Conservation (phyloP, 495 filamentous ascomycete genomes). For the Tuber aestivum region DNA sequence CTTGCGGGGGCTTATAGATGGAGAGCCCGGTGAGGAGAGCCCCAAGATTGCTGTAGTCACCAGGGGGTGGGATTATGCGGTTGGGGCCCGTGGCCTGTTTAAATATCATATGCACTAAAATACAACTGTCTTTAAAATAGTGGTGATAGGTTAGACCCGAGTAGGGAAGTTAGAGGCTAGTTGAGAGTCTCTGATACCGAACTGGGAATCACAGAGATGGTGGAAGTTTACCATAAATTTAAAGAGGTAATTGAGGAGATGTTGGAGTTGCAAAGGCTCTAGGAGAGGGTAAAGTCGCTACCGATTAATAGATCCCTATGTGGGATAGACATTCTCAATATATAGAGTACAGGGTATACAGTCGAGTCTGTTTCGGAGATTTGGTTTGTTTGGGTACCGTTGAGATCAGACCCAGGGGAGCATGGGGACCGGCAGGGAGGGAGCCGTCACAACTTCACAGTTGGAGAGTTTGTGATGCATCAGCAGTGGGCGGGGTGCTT, state of each 20-base stretch:
- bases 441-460: background rate
- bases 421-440: background rate
- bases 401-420: background rate
- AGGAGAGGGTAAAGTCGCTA: constrained; percentile 7
- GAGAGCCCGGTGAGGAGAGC: constrained; percentile 26
- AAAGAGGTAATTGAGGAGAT: constrained; percentile 7
- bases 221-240: constrained; percentile 24
- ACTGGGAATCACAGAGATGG: constrained; percentile 29
- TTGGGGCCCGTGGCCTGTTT: constrained; percentile 29
- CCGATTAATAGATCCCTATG: constrained; percentile 19
- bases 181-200: constrained; percentile 24
- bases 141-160: background rate
- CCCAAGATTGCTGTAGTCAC: constrained; percentile 10
- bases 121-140: constrained; percentile 11
- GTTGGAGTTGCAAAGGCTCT: constrained; percentile 6
- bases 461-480: background rate
- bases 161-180: constrained; percentile 17
- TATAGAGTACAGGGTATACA: background rate
- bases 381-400: background rate
- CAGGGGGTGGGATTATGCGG: constrained; percentile 2
- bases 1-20: constrained; percentile 20
- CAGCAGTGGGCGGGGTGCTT: background rate
- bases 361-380: background rate
- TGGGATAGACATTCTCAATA: constrained; percentile 14
- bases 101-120: constrained; percentile 15